Percentiles rank a stretch among this genome's conserved stretches.
Conservation (phyloP, 768 basidiomycete species). For the Auriscalpium orientale region DNA sequence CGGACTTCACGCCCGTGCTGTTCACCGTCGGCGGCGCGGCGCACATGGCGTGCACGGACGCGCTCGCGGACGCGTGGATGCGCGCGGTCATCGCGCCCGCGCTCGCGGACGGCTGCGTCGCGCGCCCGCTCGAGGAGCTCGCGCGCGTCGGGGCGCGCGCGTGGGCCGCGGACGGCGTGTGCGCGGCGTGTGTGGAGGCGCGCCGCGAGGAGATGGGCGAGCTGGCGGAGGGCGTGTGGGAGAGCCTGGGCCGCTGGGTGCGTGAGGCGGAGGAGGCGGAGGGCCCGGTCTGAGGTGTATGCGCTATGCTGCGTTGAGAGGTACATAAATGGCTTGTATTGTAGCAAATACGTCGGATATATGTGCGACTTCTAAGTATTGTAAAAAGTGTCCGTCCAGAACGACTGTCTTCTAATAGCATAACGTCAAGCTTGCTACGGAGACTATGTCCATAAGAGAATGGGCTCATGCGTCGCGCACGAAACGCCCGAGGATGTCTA, state of each 20-base stretch:
- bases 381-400: too few species aligned
- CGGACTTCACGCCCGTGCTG: constrained; percentile 62
- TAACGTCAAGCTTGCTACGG: too few species aligned
- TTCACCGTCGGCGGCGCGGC: constrained; percentile 64
- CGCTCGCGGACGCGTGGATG: constrained; percentile 70
- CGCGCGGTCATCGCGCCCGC: constrained; percentile 60
- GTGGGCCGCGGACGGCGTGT: constrained; percentile 55
- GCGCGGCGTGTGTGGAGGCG: constrained; percentile 46
- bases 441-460: too few species aligned
- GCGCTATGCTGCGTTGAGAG: background rate
- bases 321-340: too few species aligned
- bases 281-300: background rate
- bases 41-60: constrained; percentile 70
- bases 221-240: constrained; percentile 56
- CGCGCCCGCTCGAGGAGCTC: constrained; percentile 66
- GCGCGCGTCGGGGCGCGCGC: constrained; percentile 45
- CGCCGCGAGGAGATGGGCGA: constrained; percentile 61
- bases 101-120: constrained; percentile 52
- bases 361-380: too few species aligned
- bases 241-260: constrained; percentile 54
- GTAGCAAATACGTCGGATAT: too few species aligned
- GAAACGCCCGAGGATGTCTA: constrained; percentile 27
- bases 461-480: constrained; percentile 2
- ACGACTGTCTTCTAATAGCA: too few species aligned
- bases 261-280: constrained; percentile 9